A percentile compares a stretch with the other conserved stretches of the same genome.
Evolutionary conservation across 2,329 filamentous ascomycete species (phyloP).

Genomic region (Hortaea werneckii): DNA sequence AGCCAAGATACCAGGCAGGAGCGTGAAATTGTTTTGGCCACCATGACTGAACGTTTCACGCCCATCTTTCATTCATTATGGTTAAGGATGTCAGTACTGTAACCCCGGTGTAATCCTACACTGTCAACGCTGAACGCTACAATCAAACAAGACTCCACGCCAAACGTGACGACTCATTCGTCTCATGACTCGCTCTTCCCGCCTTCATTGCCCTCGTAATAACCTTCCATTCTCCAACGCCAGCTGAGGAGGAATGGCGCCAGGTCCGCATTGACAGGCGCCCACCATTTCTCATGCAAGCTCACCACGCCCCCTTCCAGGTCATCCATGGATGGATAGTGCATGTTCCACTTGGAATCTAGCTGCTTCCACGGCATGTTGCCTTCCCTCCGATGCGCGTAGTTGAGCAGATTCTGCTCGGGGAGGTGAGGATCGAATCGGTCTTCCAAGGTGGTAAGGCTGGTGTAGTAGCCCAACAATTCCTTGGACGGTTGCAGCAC

Average conservation of each 20-base stretch:
- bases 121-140: too few relatives aligned
- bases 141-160: too few relatives aligned
- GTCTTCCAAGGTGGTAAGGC: constrained; percentile 19
- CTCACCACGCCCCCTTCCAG: constrained; percentile 26
- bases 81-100: too few relatives aligned
- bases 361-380: constrained; percentile 33
- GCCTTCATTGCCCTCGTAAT: constrained; percentile 18
- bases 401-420: constrained; percentile 31
- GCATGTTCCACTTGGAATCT: constrained; percentile 29
- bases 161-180: too few relatives aligned
- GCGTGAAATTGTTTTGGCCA: too few relatives aligned
- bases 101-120: too few relatives aligned
- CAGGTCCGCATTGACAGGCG: constrained; percentile 16
- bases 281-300: constrained; percentile 34
- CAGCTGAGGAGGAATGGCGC: constrained; percentile 22
- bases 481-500: constrained; percentile 22
- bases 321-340: constrained; percentile 27
- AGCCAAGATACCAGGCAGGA: too few relatives aligned
- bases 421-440: constrained; percentile 25
- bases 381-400: constrained; percentile 24
- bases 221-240: constrained; percentile 29
- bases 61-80: too few relatives aligned
- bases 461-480: constrained; percentile 25
- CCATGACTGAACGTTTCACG: too few relatives aligned
- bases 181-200: too few relatives aligned